A percentile compares a stretch with the other conserved stretches of the same genome.
Conservation (phyloP, 208 protist species). For the Leishmania turanica region DNA sequence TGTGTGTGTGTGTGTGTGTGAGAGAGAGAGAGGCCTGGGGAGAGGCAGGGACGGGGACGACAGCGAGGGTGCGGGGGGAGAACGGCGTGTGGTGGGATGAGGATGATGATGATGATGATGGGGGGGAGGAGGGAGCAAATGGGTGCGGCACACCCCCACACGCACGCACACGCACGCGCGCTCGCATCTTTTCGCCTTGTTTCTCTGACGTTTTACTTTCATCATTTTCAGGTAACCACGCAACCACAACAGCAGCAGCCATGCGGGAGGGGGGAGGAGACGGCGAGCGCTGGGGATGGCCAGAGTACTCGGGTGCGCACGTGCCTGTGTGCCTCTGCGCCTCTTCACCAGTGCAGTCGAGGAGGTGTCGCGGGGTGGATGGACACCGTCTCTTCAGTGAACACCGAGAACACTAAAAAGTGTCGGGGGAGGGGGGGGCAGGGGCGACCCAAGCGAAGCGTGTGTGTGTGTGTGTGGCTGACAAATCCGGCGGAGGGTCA, state of each 20-base stretch:
- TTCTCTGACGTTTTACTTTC: slow-evolving; percentile 1
- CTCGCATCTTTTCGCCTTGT: not conserved
- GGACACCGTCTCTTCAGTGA: not conserved
- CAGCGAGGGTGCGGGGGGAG: too few relatives aligned
- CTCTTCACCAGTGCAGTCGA: not conserved
- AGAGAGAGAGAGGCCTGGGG: not conserved
- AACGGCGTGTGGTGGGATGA: too few relatives aligned
- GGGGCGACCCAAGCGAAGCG: not conserved
- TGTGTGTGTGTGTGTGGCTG: not conserved
- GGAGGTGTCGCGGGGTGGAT: not conserved
- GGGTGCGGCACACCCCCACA: too few relatives aligned
- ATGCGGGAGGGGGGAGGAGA: too few relatives aligned
- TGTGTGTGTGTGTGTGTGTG: not conserved
- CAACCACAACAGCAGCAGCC: too few relatives aligned
- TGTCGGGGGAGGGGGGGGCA: not conserved
- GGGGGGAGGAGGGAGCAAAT: too few relatives aligned
- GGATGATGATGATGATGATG: too few relatives aligned
- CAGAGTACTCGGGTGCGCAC: not conserved
- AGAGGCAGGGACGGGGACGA: not conserved
- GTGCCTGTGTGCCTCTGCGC: not conserved
- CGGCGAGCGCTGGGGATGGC: not conserved
- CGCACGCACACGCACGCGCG: not conserved
- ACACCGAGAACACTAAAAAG: not conserved
- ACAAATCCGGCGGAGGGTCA: not conserved
- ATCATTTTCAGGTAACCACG: not conserved